Percentiles rank a stretch among this genome's conserved stretches.
These are phyloP conservation scores for Coemansia sp. DNA, from an alignment of 192 early-diverging fungal genomes.

Conservation along the genomic window DNA sequence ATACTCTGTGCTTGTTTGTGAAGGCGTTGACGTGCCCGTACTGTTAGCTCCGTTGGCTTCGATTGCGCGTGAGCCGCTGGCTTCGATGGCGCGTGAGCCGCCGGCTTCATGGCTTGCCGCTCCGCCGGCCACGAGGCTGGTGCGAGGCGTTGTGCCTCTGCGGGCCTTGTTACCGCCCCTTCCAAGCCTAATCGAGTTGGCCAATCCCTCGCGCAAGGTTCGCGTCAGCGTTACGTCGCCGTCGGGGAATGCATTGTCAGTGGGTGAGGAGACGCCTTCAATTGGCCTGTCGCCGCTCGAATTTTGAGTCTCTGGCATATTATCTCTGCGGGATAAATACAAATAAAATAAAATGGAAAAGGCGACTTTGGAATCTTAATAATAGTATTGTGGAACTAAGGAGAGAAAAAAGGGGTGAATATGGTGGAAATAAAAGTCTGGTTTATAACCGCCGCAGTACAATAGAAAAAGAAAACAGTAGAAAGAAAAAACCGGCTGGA, in stretches of 20 bases:
- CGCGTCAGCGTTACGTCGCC: conserved; percentile 10
- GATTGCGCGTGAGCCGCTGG: too few relatives aligned
- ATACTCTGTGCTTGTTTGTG: too few relatives aligned
- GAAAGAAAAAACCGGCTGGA: background rate
- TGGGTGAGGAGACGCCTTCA: background rate
- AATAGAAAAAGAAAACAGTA: background rate
- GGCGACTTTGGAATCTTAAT: background rate
- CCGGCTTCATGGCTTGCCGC: background rate
- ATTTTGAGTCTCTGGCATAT: background rate
- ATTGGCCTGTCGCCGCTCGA: background rate
- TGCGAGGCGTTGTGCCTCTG: conserved; percentile 39
- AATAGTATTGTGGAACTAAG: conserved; percentile 14
- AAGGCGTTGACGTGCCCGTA: too few relatives aligned
- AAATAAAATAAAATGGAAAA: conserved; percentile 2
- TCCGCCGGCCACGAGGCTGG: conserved; percentile 13
- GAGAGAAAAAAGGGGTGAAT: conserved; percentile 8
- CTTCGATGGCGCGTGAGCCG: too few relatives aligned
- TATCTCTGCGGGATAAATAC: background rate
- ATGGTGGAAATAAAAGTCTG: background rate
- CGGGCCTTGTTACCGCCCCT: conserved; percentile 37
- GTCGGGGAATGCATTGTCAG: background rate
- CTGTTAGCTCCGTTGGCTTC: too few relatives aligned
- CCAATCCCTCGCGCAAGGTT: conserved; percentile 18
- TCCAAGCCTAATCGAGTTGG: conserved; percentile 22
- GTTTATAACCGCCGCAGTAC: background rate